Evolutionary conservation across 2,329 filamentous ascomycete species (phyloP), one percentile per base, ranked within the genome.

Genomic region (Epichloe aotearoae): DNA sequence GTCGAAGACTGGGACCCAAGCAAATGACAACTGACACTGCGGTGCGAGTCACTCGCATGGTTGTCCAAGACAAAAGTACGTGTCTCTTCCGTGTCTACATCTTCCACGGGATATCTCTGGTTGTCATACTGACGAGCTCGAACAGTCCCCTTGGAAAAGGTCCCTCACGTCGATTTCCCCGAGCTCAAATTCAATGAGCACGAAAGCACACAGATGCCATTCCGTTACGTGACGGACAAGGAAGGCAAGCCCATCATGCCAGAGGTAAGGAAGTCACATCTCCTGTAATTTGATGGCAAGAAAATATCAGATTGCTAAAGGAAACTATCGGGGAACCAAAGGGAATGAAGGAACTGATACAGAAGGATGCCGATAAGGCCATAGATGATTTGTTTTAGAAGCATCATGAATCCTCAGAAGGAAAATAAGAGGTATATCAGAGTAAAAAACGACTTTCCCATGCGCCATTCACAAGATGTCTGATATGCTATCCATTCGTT

Each of bases 11-110:
- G 33, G 93, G 93, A 0, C 88, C 91, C 7, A 84, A 90, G 59
- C 93, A 98, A 69, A 96, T 98, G 91, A 97, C 93, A 3, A 98
- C 93, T 4, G 93, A 98, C 66, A 98, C 93, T 19, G 93, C 93
- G 4, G 93, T 96, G 47, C 79, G 93, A 57, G 91, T 96, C 43
- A 97, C 93, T 34, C 80, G 93, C 57, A 84, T 94, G 59, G 86
- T 97, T 5, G 82, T 90, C 11, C 86, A 95, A 62, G 80, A 90
- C 57, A 85, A 85, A 71, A 78, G 90, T 94, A 68, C 56, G 77
- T 63, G 50, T 52, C 10, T 39, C 12, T 39, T 45, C 8, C 20
- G 11, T 12, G 10, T 10, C 33, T 48, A 39, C 14, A 19, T 14
- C 3, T 17, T n/a, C 0, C 12, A 15, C 43, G 10, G 4, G 1